A percentile compares a stretch with the other conserved stretches of the same genome.
These are phyloP conservation scores for Neophaeococcomyces aloes DNA, from an alignment of 2,329 filamentous ascomycete genomes.

Conservation along the genomic window DNA sequence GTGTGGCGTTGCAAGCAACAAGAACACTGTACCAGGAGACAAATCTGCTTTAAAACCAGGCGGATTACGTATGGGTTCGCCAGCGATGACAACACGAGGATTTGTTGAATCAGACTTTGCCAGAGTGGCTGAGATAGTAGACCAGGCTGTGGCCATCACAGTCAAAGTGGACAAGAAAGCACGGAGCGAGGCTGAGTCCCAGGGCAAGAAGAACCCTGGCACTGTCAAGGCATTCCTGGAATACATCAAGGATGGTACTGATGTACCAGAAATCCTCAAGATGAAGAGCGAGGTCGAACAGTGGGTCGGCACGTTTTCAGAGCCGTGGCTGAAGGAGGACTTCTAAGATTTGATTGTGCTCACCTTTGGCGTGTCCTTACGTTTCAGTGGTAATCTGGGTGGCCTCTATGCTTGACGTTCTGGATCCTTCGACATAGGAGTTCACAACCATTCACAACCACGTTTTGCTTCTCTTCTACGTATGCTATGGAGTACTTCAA, in stretches of 20 bases:
- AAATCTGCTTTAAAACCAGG: slow-evolving; percentile 91
- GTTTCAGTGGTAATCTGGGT: too few relatives aligned
- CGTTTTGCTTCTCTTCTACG: too few relatives aligned
- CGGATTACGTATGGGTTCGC: slow-evolving; percentile 91
- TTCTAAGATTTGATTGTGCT: too few relatives aligned
- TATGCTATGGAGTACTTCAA: too few relatives aligned
- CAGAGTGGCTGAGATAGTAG: slow-evolving; percentile 80
- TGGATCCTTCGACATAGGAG: too few relatives aligned
- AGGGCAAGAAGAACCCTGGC: slow-evolving; percentile 25
- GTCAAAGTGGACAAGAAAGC: slow-evolving; percentile 21
- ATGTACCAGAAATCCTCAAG: slow-evolving; percentile 23
- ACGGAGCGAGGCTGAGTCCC: slow-evolving; percentile 18
- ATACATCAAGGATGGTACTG: slow-evolving; percentile 24
- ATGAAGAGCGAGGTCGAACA: slow-evolving; percentile 26
- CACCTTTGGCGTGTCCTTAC: too few relatives aligned
- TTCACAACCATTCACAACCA: too few relatives aligned
- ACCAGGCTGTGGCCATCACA: slow-evolving; percentile 68
- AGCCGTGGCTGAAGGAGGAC: slow-evolving; percentile 22
- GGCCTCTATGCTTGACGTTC: too few relatives aligned
- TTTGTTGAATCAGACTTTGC: slow-evolving; percentile 89
- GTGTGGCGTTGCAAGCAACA: slow-evolving; percentile 99
- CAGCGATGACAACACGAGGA: slow-evolving; percentile 93
- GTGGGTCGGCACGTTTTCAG: slow-evolving; percentile 26
- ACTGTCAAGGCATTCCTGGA: slow-evolving; percentile 26
- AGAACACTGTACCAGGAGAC: slow-evolving; percentile 96